Base-by-base conservation (phyloP, 2,329 filamentous ascomycete species). In the Dryadomyces sulphureus region DNA sequence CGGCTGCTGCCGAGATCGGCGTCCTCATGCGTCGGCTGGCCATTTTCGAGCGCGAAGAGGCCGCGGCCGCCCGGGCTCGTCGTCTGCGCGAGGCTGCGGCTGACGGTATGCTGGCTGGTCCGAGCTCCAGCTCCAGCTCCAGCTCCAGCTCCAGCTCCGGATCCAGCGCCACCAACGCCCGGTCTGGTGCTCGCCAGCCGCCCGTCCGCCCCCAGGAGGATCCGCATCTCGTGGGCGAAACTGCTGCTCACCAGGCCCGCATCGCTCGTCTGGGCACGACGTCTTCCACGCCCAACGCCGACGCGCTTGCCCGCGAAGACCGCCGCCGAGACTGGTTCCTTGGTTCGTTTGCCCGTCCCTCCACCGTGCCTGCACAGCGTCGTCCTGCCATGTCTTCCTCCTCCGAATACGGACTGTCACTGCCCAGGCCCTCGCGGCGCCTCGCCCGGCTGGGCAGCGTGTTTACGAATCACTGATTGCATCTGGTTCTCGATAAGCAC, bases 161-260 rank as follows among this genome's bases (percentile, higher is more conserved):
- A n/a, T n/a, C n/a, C n/a, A n/a, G n/a, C n/a, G n/a, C n/a, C n/a
- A n/a, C n/a, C n/a, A n/a, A n/a, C n/a, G n/a, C n/a, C n/a, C n/a
- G n/a, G n/a, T n/a, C n/a, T n/a, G n/a, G n/a, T n/a, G n/a, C n/a
- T n/a, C n/a, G n/a, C 34, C 34, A 36, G 12, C 16, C 16, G 34
- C n/a, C 34, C 9, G 17, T 36, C 35, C 65, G 70, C 7, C 77
- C 76, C 3, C 65, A 79, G 17, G 80, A 84, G 60, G 80, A 84
- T 52, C 79, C 79, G 0, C 70, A 79, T 47, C 63, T 84, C 9
- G 80, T 84, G 2, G 80, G 80, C 30, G 78, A 82, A 60, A 69
- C 69, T 43, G 79, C 78, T 4, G 80, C 80, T 2, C 65, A 67
- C 9, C 60, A 67, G 50, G 76, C 77, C 7, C 66, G 79, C 50